Evolutionary conservation across 2,329 filamentous ascomycete species (phyloP).

Genomic region (Talaromyces pinophilus): DNA sequence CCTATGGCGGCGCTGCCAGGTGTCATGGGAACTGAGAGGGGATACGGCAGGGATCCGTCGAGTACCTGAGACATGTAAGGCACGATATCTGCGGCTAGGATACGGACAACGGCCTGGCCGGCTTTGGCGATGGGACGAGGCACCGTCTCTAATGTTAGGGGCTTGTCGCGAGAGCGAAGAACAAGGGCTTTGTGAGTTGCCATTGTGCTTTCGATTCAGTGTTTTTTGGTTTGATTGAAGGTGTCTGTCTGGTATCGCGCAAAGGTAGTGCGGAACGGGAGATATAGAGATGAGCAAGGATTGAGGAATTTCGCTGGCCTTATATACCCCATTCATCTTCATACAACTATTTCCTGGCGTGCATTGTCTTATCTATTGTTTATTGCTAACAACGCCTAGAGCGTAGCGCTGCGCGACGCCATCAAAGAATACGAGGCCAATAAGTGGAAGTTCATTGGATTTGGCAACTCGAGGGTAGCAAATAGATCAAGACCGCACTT

Average conservation of each 20-base stretch:
- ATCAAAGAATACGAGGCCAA: conserved; percentile 99
- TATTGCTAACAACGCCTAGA: conserved; percentile 31
- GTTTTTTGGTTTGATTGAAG: too few relatives aligned
- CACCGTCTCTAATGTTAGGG: conserved; percentile 34
- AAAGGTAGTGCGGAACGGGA: not conserved
- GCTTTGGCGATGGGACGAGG: conserved; percentile 35
- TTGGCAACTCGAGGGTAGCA: not conserved
- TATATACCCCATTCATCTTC: not conserved
- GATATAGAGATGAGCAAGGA: not conserved
- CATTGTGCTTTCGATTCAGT: not conserved
- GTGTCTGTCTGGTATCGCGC: not conserved
- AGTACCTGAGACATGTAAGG: conserved; percentile 45
- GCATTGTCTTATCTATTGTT: not conserved
- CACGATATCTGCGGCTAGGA: conserved; percentile 40
- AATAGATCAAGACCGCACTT: not conserved
- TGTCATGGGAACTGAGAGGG: conserved; percentile 38
- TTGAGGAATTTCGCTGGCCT: not conserved
- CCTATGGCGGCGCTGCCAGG: conserved; percentile 38
- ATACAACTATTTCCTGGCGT: not conserved
- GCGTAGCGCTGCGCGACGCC: conserved; percentile 69
- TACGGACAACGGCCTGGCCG: conserved; percentile 44
- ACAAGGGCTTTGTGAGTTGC: conserved; percentile 18
- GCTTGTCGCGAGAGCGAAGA: conserved; percentile 23
- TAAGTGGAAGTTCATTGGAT: conserved; percentile 92
- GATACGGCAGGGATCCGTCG: conserved; percentile 36